Percentiles rank a stretch among this genome's conserved stretches.
These are phyloP conservation scores for Protea cynaroides DNA, from an alignment of 164 flowering plant genomes.

Conservation along the genomic window DNA sequence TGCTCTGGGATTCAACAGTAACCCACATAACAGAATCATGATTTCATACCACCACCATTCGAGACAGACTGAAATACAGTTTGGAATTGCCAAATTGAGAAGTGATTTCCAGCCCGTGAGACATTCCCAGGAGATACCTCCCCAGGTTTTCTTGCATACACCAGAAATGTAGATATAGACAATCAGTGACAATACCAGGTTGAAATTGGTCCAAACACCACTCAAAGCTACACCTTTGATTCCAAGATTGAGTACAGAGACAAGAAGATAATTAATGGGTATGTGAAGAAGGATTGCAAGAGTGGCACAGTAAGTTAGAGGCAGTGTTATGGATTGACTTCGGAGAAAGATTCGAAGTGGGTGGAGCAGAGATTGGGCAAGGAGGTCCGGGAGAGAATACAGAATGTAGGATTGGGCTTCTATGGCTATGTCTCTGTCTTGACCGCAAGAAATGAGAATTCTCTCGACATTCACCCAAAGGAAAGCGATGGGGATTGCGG, in stretches of 20 bases:
- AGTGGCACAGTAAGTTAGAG: conserved; percentile 55
- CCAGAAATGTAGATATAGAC: conserved; percentile 41
- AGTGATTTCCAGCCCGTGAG: conserved; percentile 35
- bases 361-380: conserved; percentile 53
- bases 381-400: conserved; percentile 60
- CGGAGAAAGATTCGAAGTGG: conserved; percentile 68
- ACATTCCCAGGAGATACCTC: conserved; percentile 35
- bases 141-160: conserved; percentile 52
- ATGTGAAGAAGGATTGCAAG: conserved; percentile 54
- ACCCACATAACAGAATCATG: conserved; percentile 4
- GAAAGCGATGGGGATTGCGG: conserved; percentile 45
- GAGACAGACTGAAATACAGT: conserved; percentile 6
- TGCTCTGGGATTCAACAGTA: conserved; percentile 1
- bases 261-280: conserved; percentile 63
- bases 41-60: conserved; percentile 12
- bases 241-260: conserved; percentile 42
- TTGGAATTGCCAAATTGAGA: conserved; percentile 1
- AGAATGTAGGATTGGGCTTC: conserved; percentile 54
- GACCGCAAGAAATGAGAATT: conserved; percentile 46
- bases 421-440: conserved; percentile 43
- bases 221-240: conserved; percentile 61
- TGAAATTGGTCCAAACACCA: conserved; percentile 52
- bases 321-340: conserved; percentile 59
- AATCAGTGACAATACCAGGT: conserved; percentile 41
- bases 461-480: conserved; percentile 59